Conservation (phyloP, 2,329 filamentous ascomycete species). For the Fusarium graminum region DNA sequence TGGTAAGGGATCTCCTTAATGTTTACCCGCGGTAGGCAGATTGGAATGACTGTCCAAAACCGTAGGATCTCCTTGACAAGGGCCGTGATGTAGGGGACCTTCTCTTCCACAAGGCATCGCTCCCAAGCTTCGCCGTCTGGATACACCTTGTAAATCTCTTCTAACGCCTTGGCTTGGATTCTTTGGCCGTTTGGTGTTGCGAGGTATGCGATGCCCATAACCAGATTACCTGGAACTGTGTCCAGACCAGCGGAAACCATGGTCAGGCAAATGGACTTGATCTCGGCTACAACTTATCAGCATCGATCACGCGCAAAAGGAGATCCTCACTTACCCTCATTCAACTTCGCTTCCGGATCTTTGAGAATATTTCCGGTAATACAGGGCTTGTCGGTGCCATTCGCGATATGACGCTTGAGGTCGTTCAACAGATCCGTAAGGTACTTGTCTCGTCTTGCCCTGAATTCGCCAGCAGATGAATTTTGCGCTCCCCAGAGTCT, state of each 20-base stretch:
- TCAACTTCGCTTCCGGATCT: conserved; percentile 59
- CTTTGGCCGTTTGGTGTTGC: conserved; percentile 75
- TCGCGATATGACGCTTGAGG: conserved; percentile 56
- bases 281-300: conserved; percentile 67
- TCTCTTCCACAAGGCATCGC: conserved; percentile 78
- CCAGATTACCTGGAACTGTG: conserved; percentile 82
- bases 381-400: conserved; percentile 58
- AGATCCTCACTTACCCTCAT: conserved; percentile 47
- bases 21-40: conserved; percentile 79
- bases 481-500: conserved; percentile 74
- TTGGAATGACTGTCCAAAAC: conserved; percentile 84
- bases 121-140: conserved; percentile 83
- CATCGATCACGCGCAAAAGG: not conserved
- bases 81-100: conserved; percentile 81
- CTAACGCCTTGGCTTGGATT: conserved; percentile 77
- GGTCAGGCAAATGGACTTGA: conserved; percentile 84
- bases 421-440: conserved; percentile 75
- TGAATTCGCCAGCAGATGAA: conserved; percentile 72
- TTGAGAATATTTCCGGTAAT: conserved; percentile 68
- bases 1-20: conserved; percentile 80
- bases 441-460: conserved; percentile 75
- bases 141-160: conserved; percentile 78
- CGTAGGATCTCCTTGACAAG: conserved; percentile 83
- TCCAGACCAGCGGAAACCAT: conserved; percentile 87
- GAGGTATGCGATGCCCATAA: conserved; percentile 83